Percentiles rank a stretch among this genome's conserved stretches.
Evolutionary conservation across 495 filamentous ascomycete species (phyloP).

Genomic region (Entonaema liquescens): DNA sequence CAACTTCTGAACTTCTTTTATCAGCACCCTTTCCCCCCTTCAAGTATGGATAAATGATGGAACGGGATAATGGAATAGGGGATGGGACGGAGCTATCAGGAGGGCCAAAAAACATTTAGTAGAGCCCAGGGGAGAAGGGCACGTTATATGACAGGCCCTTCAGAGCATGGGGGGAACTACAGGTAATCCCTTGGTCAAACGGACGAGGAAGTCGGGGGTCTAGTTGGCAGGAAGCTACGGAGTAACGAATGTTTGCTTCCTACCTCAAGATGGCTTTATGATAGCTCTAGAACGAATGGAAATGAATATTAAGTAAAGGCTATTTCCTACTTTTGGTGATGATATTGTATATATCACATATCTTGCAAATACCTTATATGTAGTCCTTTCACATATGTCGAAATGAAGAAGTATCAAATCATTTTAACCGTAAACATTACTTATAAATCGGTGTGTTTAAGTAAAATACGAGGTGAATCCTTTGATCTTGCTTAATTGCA

Average conservation of each 20-base stretch:
- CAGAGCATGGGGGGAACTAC: neutral
- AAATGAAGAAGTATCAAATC: conserved; percentile 1
- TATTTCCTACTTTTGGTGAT: neutral
- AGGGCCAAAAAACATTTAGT: conserved; percentile 1
- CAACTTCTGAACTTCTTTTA: conserved; percentile 19
- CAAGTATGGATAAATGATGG: conserved; percentile 24
- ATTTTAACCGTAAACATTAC: conserved; percentile 21
- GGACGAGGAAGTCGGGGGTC: conserved; percentile 8
- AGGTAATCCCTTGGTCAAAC: conserved; percentile 10
- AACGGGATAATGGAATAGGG: conserved; percentile 28
- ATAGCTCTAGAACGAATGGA: conserved; percentile 25
- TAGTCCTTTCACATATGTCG: neutral
- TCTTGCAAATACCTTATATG: too few relatives aligned
- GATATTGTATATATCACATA: neutral
- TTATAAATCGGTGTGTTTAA: conserved; percentile 16
- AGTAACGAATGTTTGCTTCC: conserved; percentile 9
- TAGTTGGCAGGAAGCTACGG: neutral
- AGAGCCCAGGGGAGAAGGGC: neutral
- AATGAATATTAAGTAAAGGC: conserved; percentile 16
- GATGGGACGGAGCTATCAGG: neutral
- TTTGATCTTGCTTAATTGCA: conserved; percentile 27
- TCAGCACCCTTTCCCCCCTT: conserved; percentile 9
- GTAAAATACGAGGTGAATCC: conserved; percentile 11
- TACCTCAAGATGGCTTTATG: conserved; percentile 4
- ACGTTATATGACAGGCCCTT: neutral